Conservation (phyloP, 1,139 yeast genomes). For the Torulaspora pretoriensis region DNA sequence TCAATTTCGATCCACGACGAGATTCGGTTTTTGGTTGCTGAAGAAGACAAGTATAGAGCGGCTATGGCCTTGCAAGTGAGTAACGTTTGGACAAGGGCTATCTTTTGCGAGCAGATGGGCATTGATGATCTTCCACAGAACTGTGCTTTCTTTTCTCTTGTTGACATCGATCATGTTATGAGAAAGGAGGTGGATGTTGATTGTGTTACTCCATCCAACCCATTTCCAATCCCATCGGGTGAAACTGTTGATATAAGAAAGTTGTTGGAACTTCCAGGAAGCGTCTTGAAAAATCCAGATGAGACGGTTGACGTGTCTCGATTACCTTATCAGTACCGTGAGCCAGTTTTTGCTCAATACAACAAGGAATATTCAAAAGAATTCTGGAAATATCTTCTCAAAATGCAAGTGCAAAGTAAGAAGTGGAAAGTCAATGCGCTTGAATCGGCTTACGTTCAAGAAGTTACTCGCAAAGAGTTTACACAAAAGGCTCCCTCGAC, state of each 20-base stretch:
- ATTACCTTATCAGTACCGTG: constrained; percentile 22
- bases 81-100: constrained; percentile 93
- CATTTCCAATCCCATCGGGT: constrained; percentile 69
- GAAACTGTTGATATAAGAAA: constrained; percentile 61
- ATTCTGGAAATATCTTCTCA: constrained; percentile 28
- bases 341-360: constrained; percentile 31
- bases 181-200: constrained; percentile 86
- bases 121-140: constrained; percentile 87
- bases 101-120: constrained; percentile 91
- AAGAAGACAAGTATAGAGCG: constrained; percentile 66
- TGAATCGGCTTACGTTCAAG: constrained; percentile 25
- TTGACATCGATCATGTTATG: constrained; percentile 82
- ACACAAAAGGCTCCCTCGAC: constrained; percentile 8
- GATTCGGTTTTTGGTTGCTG: constrained; percentile 71
- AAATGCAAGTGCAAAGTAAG: constrained; percentile 31
- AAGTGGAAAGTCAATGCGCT: constrained; percentile 25
- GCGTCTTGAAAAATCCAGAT: constrained; percentile 23
- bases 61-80: constrained; percentile 84
- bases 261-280: constrained; percentile 42
- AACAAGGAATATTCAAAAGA: constrained; percentile 27
- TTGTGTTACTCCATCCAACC: constrained; percentile 88
- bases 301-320: constrained; percentile 19
- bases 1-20: constrained; percentile 94
- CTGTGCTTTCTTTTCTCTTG: constrained; percentile 92
- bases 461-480: constrained; percentile 17